These are phyloP conservation scores for Cutaneotrichosporon cavernicola DNA, from an alignment of 1,284 basidiomycete genomes.

Conservation along the genomic window DNA sequence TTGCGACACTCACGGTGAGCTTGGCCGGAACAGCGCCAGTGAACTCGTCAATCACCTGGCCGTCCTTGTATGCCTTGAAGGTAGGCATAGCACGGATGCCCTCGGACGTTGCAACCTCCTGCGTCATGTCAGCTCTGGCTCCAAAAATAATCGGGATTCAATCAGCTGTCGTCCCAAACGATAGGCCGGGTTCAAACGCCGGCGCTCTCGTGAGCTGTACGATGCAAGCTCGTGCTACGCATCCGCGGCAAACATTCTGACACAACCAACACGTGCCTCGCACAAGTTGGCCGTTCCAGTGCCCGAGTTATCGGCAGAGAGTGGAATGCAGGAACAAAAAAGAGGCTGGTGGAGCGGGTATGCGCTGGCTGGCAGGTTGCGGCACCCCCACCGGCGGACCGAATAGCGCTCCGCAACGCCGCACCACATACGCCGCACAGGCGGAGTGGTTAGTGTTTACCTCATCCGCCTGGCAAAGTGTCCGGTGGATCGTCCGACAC, in stretches of 20 bases:
- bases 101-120: slow-evolving; percentile 62
- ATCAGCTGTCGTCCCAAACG: background rate
- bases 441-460: background rate
- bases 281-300: background rate
- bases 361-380: background rate
- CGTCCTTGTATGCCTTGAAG: slow-evolving; percentile 70
- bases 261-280: background rate
- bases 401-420: background rate
- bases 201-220: background rate
- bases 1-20: slow-evolving; percentile 56
- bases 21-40: slow-evolving; percentile 64
- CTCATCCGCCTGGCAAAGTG: background rate
- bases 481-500: background rate
- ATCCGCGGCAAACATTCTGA: too few relatives aligned
- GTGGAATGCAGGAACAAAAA: background rate
- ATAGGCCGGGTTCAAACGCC: background rate
- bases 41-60: slow-evolving; percentile 62
- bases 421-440: background rate
- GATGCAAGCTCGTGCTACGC: background rate
- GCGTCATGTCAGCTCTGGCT: slow-evolving; percentile 6
- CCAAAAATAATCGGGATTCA: background rate
- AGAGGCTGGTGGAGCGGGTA: background rate
- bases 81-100: slow-evolving; percentile 79
- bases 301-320: background rate
- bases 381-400: background rate